These are phyloP conservation scores for Botrytis byssoidea DNA, from an alignment of 2,329 filamentous ascomycete genomes.

Conservation along the genomic window DNA sequence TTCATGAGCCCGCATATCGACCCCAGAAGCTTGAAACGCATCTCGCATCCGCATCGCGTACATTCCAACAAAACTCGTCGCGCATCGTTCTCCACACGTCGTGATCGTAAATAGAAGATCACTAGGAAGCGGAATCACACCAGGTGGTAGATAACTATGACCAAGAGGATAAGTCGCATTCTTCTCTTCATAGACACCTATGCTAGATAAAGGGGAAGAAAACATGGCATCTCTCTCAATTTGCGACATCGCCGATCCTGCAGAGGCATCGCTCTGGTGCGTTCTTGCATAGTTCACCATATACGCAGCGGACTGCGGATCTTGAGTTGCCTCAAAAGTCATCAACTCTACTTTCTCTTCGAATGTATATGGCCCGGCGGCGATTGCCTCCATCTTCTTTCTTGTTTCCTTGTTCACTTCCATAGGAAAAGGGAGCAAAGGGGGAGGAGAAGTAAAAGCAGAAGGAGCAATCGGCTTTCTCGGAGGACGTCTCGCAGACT, in stretches of 20 bases:
- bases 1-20: background rate
- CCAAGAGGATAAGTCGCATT: slow-evolving; percentile 12
- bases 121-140: background rate
- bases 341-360: background rate
- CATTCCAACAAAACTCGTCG: background rate
- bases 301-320: background rate
- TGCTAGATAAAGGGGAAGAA: background rate
- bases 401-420: background rate
- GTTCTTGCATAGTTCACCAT: background rate
- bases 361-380: background rate
- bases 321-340: background rate
- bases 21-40: slow-evolving; percentile 5
- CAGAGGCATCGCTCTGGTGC: background rate
- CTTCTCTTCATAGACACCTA: background rate
- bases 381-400: background rate
- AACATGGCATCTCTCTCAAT: background rate
- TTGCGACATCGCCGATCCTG: background rate
- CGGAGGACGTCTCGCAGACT: background rate
- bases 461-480: background rate
- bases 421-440: background rate
- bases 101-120: slow-evolving; percentile 6
- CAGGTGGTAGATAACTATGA: slow-evolving; percentile 1
- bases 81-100: background rate
- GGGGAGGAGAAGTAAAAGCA: background rate
- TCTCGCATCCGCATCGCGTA: slow-evolving; percentile 3